Conservation (phyloP, 305 asterid genomes). For the Fraxinus nigra region DNA sequence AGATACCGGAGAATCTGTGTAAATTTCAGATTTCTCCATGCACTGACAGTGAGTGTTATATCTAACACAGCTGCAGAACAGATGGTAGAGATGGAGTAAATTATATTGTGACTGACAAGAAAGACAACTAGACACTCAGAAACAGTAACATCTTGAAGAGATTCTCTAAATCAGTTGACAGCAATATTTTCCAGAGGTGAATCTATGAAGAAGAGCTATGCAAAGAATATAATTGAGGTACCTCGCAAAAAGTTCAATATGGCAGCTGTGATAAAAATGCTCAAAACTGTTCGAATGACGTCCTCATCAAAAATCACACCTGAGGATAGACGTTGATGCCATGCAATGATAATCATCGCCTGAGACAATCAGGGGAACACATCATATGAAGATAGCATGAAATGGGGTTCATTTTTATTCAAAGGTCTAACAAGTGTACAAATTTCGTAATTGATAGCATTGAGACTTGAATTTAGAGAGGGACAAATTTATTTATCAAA, state of each 20-base stretch:
- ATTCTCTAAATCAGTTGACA: not conserved
- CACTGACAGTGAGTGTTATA: conserved; percentile 69
- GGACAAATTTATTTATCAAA: not conserved
- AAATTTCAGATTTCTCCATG: conserved; percentile 86
- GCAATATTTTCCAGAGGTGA: not conserved
- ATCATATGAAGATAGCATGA: conserved; percentile 2
- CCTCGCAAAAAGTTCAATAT: conserved; percentile 84
- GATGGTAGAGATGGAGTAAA: conserved; percentile 20
- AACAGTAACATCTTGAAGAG: not conserved
- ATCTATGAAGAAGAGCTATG: conserved; percentile 2
- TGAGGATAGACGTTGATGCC: conserved; percentile 72
- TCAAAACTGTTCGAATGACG: conserved; percentile 65
- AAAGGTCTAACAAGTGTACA: not conserved
- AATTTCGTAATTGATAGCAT: not conserved
- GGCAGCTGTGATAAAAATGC: conserved; percentile 96
- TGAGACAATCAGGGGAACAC: conserved; percentile 27
- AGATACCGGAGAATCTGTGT: conserved; percentile 86
- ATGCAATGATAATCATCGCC: conserved; percentile 97
- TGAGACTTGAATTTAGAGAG: not conserved
- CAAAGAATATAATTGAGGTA: conserved; percentile 23
- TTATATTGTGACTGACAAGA: conserved; percentile 21
- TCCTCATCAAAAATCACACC: conserved; percentile 58
- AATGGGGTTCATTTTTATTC: not conserved
- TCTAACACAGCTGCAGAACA: conserved; percentile 84
- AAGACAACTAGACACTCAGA: conserved; percentile 5